Evolutionary conservation across 139 green algal genomes (phyloP).

Genomic region (Chlorella sp.): DNA sequence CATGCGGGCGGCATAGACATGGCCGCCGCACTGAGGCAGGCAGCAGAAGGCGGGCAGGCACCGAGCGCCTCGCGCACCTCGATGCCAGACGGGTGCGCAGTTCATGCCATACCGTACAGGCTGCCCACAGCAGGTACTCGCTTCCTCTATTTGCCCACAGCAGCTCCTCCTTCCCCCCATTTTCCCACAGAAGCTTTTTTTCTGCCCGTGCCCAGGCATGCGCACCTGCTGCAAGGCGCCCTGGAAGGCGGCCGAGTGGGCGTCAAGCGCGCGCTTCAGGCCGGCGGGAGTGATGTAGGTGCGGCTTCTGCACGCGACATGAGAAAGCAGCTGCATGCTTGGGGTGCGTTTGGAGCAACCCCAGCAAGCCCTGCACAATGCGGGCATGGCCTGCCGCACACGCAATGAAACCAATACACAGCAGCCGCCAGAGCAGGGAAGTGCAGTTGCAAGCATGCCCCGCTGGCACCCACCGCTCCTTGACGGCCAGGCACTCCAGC

Average conservation of each 20-base stretch:
- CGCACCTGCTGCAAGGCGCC: slow-evolving; percentile 60
- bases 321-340: background rate
- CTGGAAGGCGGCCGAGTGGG: slow-evolving; percentile 56
- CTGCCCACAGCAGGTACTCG: no score
- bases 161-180: background rate
- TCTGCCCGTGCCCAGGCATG: background rate
- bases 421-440: background rate
- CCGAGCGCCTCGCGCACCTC: no score
- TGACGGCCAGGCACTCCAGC: slow-evolving; percentile 21
- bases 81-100: no score
- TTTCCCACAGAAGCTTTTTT: background rate
- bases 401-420: background rate
- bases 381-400: background rate
- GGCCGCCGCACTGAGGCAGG: no score
- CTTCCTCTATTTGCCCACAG: no score
- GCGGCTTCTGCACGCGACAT: background rate
- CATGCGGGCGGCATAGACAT: background rate
- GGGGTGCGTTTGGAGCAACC: no score
- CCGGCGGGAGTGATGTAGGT: slow-evolving; percentile 23
- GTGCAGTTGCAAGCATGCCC: no score
- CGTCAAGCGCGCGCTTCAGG: slow-evolving; percentile 57
- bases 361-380: background rate
- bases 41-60: no score
- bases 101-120: no score
- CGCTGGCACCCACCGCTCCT: background rate